Base-by-base conservation (phyloP, 2,329 filamentous ascomycete species). In the Tolypocladium sp. region DNA sequence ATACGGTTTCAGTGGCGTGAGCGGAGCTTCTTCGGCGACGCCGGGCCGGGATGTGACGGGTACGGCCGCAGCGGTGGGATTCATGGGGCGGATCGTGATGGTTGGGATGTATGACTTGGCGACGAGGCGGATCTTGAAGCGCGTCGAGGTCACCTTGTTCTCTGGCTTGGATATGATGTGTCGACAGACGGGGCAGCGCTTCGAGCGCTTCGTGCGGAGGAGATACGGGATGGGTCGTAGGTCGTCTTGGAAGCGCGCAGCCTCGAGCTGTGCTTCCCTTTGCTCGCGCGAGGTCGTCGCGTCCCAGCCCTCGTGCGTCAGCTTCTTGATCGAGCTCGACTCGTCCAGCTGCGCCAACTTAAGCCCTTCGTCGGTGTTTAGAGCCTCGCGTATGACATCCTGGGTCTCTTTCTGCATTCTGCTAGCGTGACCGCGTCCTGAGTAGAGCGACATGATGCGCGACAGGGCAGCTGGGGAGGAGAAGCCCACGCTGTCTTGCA, bases 101-200 rank as follows among this genome's bases (percentile, higher is more conserved):
- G 86, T 86, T 1, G 94, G 94, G 63, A 99, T 91, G 74, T 95
- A 93, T 70, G 88, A 91, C 58, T 88, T 83, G 27, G 94, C 95
- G 6, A 97, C 87, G 0, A 97, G 82, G 58, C 91, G 89, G 72
- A 99, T 97, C 68, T 93, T 90, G 82, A 94, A 97, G 37, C 92
- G 88, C 8, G 90, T 94, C 57, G 89, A 93, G 54, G 86, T 85
- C 38, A 96, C 87, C 73, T 97, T 99, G 60, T 87, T 84, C 74
- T 99, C 94, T 17, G 93, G 94, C 71, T 96, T 95, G 62, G 91
- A 90, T 66, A 99, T 88, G 70, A 97, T 97, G 76, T 97, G 93
- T 15, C 94, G 88, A 75, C 94, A 99, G 13, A 88, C 83, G 56
- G 91, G 89, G 73, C 94, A 99, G 53, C 94, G 90, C 76, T 97